Conservation (phyloP, 768 basidiomycete genomes). For the Kwoniella sp. region DNA sequence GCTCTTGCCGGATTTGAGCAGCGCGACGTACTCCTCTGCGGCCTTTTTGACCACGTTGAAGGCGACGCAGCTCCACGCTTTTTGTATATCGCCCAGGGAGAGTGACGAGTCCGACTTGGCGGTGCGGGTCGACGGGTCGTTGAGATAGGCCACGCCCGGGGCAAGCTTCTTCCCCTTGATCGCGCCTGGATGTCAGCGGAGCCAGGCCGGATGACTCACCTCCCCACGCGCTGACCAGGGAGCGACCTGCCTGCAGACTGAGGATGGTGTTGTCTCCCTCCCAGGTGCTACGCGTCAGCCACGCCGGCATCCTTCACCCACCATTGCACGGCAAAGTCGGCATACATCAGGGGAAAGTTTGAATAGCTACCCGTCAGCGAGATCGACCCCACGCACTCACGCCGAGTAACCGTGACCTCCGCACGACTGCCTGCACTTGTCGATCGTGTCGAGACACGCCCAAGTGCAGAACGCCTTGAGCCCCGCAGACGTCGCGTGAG, state of each 20-base stretch:
- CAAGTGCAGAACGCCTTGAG: constrained; percentile 55
- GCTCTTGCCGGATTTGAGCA: constrained; percentile 46
- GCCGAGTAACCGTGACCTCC: constrained; percentile 54
- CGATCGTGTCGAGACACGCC: constrained; percentile 53
- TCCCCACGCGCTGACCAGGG: constrained; percentile 48
- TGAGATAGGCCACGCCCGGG: constrained; percentile 52
- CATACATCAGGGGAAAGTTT: constrained; percentile 49
- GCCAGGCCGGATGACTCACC: constrained; percentile 19
- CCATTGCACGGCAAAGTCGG: constrained; percentile 52
- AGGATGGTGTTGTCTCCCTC: constrained; percentile 53
- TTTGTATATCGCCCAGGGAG: constrained; percentile 49
- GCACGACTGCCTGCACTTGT: constrained; percentile 52
- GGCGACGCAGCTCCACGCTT: constrained; percentile 51
- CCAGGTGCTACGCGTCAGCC: constrained; percentile 44
- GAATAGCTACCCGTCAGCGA: constrained; percentile 38
- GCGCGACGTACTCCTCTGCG: constrained; percentile 46
- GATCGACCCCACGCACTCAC: constrained; percentile 26
- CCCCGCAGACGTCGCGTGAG: constrained; percentile 53
- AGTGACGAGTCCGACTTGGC: constrained; percentile 44
- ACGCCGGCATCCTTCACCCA: constrained; percentile 10
- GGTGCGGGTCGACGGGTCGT: constrained; percentile 40
- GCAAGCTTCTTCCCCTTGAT: constrained; percentile 49
- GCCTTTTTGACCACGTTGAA: constrained; percentile 53
- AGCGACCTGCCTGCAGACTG: constrained; percentile 49
- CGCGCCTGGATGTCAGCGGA: constrained; percentile 33